Evolutionary conservation across 441 rosid genomes (phyloP), one percentile per base, ranked within the genome.

Genomic region (Sinapis alba): DNA sequence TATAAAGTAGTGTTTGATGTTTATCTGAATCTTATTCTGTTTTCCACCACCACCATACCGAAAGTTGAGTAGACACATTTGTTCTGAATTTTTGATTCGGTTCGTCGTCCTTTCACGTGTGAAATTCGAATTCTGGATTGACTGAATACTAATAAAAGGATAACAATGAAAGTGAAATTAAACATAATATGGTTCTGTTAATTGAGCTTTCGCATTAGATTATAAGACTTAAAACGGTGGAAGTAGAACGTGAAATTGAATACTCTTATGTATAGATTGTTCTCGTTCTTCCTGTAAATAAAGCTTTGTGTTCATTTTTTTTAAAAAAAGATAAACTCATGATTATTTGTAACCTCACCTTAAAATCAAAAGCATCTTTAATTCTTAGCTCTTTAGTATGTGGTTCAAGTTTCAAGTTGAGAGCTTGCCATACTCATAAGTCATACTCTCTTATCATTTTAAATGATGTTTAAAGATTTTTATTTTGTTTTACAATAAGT

Each of bases 21-120:
- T 59, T 11, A 60, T 50, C 47, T 77, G 77, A 71, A 77, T 77
- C 77, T n/a, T 59, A 72, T 77, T 77, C 80, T 71, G n/a, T 71
- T 60, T 38, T 51, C 26, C 67, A 77, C 72, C 26, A 58, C 72
- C 47, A 76, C 63, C 62, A 57, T 24, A 71, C 80, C 80, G 72
- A 77, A 77, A 77, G 80, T 71, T 77, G 72, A 65, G 72, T 77
- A 56, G 57, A 65, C 62, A 65, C 18, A 8, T 65, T 64, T 69
- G 45, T 77, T 77, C 76, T 65, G 76, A 77, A 36, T 71, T 77
- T 77, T 72, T 71, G 76, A 77, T 77, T 77, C 76, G 15, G n/a
- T 65, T 47, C 6, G 15, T 58, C 7, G 65, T 58, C 16, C 16
- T 15, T 3, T 21, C 63, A 69, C 41, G 0, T 61, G 60, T 2